Evolutionary conservation across 1,284 basidiomycete genomes (phyloP), one percentile per base, ranked within the genome.

Genomic region (Pseudozyma flocculosa): DNA sequence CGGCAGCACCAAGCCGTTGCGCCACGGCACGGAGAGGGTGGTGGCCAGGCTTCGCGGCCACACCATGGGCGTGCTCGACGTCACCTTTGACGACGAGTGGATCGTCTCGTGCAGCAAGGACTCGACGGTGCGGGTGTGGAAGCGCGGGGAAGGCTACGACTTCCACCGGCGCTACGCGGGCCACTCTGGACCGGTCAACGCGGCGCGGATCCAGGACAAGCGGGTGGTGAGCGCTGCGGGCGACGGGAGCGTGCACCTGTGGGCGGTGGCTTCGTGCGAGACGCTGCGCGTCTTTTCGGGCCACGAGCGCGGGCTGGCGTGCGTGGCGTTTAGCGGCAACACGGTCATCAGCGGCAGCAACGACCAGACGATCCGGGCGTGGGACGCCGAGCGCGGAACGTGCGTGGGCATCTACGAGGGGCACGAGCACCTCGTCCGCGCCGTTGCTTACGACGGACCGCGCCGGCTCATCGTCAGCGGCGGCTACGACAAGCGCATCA

Each of bases 91-190:
- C 51, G 43, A 40, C 1, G 45, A 56, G 22, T 63, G 64, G 59
- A 70, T 72, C 40, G 54, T 71, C 3, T 63, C 62, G 1, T 62
- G 69, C 13, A 57, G 57, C 34, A 72, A 70, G 38, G 71, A 73
- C 34, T 44, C 54, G 21, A 64, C 61, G 4, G 69, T 73, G 14
- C 50, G 69, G 15, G 66, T 73, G 13, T 73, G 68, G 68, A 48
- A 54, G 13, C 48, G 68, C 3, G 39, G n/a, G n/a, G n/a, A 23
- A 18, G 61, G 56, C 8, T 58, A 58, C 41, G 19, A 42, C 2
- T 34, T 36, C 30, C 17, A 36, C 19, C 47, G 47, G 32, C 19
- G 29, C n/a, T 52, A 41, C 40, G 18, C 43, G 3, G 40, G 29
- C 7, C 68, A 70, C 38, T 38, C 42, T 1, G 60, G 60, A 1